These are phyloP conservation scores for Tardiomyces blankii DNA, from an alignment of 1,139 yeast species.

Conservation along the genomic window DNA sequence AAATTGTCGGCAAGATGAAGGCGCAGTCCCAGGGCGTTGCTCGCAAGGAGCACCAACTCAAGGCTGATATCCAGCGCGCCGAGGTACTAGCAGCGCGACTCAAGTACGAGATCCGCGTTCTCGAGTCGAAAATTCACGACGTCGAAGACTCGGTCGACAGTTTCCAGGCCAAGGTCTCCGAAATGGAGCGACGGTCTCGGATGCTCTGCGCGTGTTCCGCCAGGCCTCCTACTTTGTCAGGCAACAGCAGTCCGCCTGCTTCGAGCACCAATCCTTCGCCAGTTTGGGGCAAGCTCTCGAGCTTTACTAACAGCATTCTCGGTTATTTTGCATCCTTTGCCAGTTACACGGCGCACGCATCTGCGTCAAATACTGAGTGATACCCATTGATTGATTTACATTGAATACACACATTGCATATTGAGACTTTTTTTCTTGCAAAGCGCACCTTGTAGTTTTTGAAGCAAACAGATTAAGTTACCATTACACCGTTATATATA, in stretches of 20 bases:
- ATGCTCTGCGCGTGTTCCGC: not conserved
- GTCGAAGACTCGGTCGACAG: slow-evolving; percentile 61
- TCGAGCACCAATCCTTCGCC: too few relatives aligned
- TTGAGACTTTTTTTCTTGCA: too few relatives aligned
- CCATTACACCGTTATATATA: too few relatives aligned
- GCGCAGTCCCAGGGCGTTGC: slow-evolving; percentile 25
- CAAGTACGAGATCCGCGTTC: slow-evolving; percentile 65
- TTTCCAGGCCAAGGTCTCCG: slow-evolving; percentile 23
- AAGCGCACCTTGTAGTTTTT: too few relatives aligned
- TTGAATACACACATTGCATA: too few relatives aligned
- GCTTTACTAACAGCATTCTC: not conserved
- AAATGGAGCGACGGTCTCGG: slow-evolving; percentile 8
- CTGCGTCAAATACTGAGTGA: not conserved
- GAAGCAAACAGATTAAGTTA: too few relatives aligned
- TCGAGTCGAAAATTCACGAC: slow-evolving; percentile 65
- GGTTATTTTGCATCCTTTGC: not conserved
- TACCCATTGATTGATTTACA: too few relatives aligned
- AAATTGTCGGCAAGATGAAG: slow-evolving; percentile 6
- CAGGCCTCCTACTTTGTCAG: not conserved
- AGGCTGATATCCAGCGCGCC: slow-evolving; percentile 47
- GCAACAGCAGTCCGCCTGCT: too few relatives aligned
- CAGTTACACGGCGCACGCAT: not conserved
- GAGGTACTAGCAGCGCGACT: slow-evolving; percentile 65
- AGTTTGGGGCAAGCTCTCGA: not conserved
- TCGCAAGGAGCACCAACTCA: slow-evolving; percentile 28